phyloP scores from a whole-genome alignment of 495 filamentous ascomycete species.

The Elasticomyces elasticus region DNA sequence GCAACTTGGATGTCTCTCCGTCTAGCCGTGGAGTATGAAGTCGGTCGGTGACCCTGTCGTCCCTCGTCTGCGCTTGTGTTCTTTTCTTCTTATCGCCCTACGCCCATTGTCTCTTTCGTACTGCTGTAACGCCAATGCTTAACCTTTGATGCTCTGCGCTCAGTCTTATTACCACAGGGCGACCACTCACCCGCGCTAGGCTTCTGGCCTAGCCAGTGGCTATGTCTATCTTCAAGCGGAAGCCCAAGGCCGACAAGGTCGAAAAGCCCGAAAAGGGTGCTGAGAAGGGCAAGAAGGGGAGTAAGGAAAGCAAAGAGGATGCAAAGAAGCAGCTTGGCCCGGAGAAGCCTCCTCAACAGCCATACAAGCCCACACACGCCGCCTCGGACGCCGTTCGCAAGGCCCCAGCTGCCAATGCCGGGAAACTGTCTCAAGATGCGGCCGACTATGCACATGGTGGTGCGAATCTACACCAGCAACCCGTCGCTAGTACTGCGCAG shows the following conservation, averaged over 20 bases:
- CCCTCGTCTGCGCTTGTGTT: no score
- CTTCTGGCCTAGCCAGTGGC: not conserved
- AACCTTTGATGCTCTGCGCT: not conserved
- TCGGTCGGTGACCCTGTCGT: no score
- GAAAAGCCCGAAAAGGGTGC: no score
- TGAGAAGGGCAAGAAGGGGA: constrained; percentile 8
- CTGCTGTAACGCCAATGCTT: not conserved
- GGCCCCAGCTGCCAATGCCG: not conserved
- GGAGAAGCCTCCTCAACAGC: constrained; percentile 6
- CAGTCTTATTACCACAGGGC: not conserved
- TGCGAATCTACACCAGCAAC: not conserved
- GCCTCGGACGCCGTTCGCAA: constrained; percentile 38
- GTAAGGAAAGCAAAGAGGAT: constrained; percentile 2
- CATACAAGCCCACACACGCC: constrained; percentile 28
- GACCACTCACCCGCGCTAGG: not conserved
- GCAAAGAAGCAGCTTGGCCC: not conserved
- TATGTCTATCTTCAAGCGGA: constrained; percentile 24
- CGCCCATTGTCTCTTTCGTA: no score
- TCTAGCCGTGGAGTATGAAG: no score
- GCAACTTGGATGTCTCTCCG: no score
- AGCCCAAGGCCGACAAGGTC: constrained; percentile 23
- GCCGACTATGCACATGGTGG: not conserved
- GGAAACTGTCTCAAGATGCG: not conserved
- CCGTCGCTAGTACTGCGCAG: not conserved
- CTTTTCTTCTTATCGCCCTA: no score